Percentiles rank a stretch among this genome's conserved stretches.
These are phyloP conservation scores for Hypoxylon sp. DNA, from an alignment of 2,329 filamentous ascomycete genomes.

Conservation along the genomic window DNA sequence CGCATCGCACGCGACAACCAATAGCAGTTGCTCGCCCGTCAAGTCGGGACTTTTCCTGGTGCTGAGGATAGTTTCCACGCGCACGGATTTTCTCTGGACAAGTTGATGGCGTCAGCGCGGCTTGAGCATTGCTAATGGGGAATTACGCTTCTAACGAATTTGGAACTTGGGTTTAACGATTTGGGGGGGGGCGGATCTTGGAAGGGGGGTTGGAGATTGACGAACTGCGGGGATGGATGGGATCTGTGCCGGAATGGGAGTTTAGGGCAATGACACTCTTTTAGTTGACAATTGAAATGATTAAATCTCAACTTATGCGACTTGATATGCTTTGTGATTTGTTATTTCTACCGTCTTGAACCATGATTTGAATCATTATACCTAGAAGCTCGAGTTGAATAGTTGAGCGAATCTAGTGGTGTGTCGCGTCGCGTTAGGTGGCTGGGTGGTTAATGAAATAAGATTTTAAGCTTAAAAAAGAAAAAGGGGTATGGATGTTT, in stretches of 20 bases:
- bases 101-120: slow-evolving; percentile 2
- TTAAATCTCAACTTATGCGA: background rate
- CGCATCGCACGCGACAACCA: background rate
- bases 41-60: slow-evolving; percentile 1
- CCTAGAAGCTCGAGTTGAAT: background rate
- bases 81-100: background rate
- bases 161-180: background rate
- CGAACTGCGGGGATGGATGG: background rate
- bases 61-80: background rate
- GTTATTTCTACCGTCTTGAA: background rate
- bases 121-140: slow-evolving; percentile 1
- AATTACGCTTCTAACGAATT: background rate
- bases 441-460: background rate
- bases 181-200: background rate
- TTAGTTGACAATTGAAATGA: slow-evolving; percentile 1
- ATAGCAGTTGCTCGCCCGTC: slow-evolving; percentile 1
- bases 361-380: background rate
- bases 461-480: slow-evolving; percentile 3
- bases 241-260: background rate
- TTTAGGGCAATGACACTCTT: slow-evolving; percentile 9
- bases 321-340: background rate
- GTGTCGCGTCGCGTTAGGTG: background rate
- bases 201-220: background rate
- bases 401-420: background rate
- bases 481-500: background rate